Base-by-base conservation (phyloP, 2,329 filamentous ascomycete genomes). In the Camillea tinctor region DNA sequence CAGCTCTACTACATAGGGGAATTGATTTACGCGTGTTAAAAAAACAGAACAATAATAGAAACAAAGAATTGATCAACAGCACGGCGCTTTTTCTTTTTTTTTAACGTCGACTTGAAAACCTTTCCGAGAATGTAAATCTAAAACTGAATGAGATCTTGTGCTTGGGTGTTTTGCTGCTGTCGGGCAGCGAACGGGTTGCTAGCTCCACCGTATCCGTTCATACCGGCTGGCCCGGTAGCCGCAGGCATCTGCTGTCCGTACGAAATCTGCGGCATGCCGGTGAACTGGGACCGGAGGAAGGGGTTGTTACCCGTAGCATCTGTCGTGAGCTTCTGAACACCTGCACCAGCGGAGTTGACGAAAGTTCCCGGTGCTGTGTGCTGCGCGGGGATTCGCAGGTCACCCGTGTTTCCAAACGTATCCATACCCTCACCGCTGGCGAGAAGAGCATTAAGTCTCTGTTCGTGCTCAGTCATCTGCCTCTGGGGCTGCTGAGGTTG, bases 291-390 rank as follows among this genome's bases (percentile, higher is more conserved):
- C 61, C 88, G 86, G 68, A 96, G 79, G 79, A 98, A 99, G 0
- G 95, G 95, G 72, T 98, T 98, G 79, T 86, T 95, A 30, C 89
- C 90, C 1, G 88, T 92, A 0, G 91, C 92, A 20, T 93, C 81
- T 57, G 81, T 73, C 61, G 80, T 91, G 50, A 97, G 77, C 60
- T 85, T 84, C 68, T 87, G 86, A 59, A 91, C 78, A n/a, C 92
- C 91, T 44, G 89, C 82, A 54, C 95, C 95, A 6, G 95, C 93
- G 61, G 92, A 96, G 78, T 99, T 99, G 78, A 99, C 89, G 74
- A 98, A 99, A 0, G 91, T 96, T 23, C 94, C 95, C 0, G 95
- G 95, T 1, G 95, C 93, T 0, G 95, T 99, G 75, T 99, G 95
- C 74, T 99, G 95, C 1, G 95, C 88, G 1, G 95, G 95, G 65